Base-by-base conservation (phyloP, 192 early-diverging fungal genomes). In the Nowakowskiella sp. region DNA sequence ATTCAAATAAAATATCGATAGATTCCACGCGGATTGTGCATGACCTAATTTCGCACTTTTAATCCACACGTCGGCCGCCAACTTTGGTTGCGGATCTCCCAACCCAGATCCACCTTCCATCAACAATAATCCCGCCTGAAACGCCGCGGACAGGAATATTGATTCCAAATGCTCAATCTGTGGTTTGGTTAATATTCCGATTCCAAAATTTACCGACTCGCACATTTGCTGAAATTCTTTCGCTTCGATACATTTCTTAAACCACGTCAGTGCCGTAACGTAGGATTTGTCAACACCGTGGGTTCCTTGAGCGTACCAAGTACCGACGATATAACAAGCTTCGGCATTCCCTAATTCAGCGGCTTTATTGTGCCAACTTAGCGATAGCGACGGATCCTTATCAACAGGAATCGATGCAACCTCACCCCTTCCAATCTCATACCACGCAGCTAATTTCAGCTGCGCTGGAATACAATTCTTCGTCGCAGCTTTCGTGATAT, bases 391-490 rank as follows among this genome's bases (percentile, higher is more conserved):
- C 24, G 44, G 46, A 57, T 66, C 61, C 24, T 52, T 44, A 3
- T 46, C 19, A 6, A 73, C 59, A n/a, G 71, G 71, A 42, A 73
- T 58, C 4, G 24, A 53, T 0, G 44, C 21, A 39, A 58, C 50
- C 19, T 49, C 71, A 42, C 65, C 71, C 3, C 36, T 27, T 7
- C 71, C 71, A 36, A 73, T 47, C 22, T 70, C 62, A 57, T 62
- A 71, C 71, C 71, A 73, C 4, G 71, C 71, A 6, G 63, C 71
- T 1, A 73, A 47, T 34, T 73, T 73, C 21, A 73, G 57, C 51
- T 60, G 63, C 24, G 71, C 71, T 30, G 49, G 28, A 43, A 73
- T 57, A 9, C 56, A 68, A 2, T 64, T 67, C 7, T 43, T 25
- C n/a, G 62, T 48, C 3, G 66, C 66, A 3, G 71, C 70, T 7